phyloP scores from a whole-genome alignment of 441 rosid genomes.

The Breynia disticha region DNA sequence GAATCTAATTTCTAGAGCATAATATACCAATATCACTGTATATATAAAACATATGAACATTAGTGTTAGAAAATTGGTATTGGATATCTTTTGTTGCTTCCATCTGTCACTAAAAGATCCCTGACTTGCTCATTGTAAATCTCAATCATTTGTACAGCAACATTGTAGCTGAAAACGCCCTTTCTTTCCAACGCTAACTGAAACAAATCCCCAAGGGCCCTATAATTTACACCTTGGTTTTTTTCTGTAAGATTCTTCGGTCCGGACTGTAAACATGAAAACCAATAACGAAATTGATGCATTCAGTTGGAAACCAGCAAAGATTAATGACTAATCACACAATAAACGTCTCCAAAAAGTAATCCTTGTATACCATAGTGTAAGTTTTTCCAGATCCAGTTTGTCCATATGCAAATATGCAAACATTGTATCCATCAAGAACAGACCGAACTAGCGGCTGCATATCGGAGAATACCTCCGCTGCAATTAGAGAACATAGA shows the following conservation, averaged over 20 bases:
- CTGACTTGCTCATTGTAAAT: constrained; percentile 96
- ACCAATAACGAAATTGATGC: background rate
- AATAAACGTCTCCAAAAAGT: background rate
- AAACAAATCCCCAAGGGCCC: constrained; percentile 87
- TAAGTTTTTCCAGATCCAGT: constrained; percentile 87
- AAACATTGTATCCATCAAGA: constrained; percentile 88
- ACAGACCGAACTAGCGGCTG: constrained; percentile 83
- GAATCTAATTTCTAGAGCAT: too few relatives aligned
- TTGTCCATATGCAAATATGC: constrained; percentile 96
- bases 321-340: background rate
- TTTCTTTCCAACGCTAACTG: constrained; percentile 74
- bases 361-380: constrained; percentile 62
- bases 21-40: background rate
- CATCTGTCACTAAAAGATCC: constrained; percentile 81
- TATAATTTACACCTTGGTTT: constrained; percentile 78
- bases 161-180: constrained; percentile 61
- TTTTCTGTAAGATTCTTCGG: constrained; percentile 75
- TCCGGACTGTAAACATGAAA: constrained; percentile 50
- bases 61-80: constrained; percentile 13
- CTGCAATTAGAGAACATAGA: constrained; percentile 36
- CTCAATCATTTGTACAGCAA: constrained; percentile 96
- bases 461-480: constrained; percentile 88
- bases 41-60: background rate
- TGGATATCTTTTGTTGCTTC: constrained; percentile 96
- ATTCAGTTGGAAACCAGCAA: background rate